phyloP scores from a whole-genome alignment of 805 yeast genomes.

The Lipomyces oligophaga region DNA sequence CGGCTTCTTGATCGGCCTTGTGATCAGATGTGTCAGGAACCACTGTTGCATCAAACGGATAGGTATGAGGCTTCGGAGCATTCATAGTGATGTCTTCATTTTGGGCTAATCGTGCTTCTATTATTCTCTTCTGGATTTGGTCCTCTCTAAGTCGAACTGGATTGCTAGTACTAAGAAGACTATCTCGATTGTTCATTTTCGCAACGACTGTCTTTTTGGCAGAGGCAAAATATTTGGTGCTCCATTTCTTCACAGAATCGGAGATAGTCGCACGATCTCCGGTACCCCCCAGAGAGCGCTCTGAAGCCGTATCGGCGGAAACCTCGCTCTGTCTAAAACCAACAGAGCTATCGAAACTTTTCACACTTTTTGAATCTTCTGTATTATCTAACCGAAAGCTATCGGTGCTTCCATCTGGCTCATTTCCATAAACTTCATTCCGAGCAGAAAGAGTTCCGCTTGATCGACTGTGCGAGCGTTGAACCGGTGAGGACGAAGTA shows the following conservation, averaged over 20 bases:
- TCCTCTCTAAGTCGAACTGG: slow-evolving; percentile 11
- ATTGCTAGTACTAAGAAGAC: slow-evolving; percentile 13
- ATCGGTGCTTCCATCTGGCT: slow-evolving; percentile 3
- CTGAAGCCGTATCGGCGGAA: slow-evolving; percentile 13
- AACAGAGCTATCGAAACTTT: slow-evolving; percentile 2
- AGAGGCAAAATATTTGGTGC: slow-evolving; percentile 21
- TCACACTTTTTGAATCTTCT: slow-evolving; percentile 9
- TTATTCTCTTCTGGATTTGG: slow-evolving; percentile 21
- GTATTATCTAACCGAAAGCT: not conserved
- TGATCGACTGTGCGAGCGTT: slow-evolving; percentile 21
- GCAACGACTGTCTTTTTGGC: slow-evolving; percentile 23
- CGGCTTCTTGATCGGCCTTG: slow-evolving; percentile 16
- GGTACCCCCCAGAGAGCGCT: slow-evolving; percentile 5
- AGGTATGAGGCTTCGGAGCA: slow-evolving; percentile 24
- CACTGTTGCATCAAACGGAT: slow-evolving; percentile 14
- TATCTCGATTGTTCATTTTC: slow-evolving; percentile 4
- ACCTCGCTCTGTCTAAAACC: too few relatives aligned
- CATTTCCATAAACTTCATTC: not conserved
- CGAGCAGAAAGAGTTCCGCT: slow-evolving; percentile 16
- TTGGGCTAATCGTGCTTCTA: slow-evolving; percentile 16
- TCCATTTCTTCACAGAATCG: slow-evolving; percentile 26
- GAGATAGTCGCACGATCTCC: slow-evolving; percentile 18
- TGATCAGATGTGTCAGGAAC: slow-evolving; percentile 5
- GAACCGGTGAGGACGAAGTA: slow-evolving; percentile 14
- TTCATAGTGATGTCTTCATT: slow-evolving; percentile 15